Evolutionary conservation across 495 filamentous ascomycete species (phyloP), one percentile per base, ranked within the genome.

Genomic region (Oidiodendron maius): DNA sequence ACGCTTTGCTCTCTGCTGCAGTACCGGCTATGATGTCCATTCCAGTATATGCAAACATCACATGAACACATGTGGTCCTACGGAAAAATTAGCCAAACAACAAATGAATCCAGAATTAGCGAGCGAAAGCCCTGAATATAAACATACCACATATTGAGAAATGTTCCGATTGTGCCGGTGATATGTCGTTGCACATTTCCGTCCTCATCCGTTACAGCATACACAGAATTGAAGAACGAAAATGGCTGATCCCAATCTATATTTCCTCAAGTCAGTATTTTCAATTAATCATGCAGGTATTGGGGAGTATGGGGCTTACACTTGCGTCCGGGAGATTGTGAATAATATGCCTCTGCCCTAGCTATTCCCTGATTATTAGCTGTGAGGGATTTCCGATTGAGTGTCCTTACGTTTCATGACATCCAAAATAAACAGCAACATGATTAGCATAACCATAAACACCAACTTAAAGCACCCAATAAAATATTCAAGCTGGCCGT

Each of bases 401-500:
- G 40, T 59, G 48, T 9, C 24, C 32, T 16, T 63, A 60, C 26
- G 61, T 59, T 12, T 58, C 56, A 18, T 55, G 8, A 46, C 50
- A 12, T 57, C 60, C 60, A 9, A 18, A 11, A 46, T 58, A 18
- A 60, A 50, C 57, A 60, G 60, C 40, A 71, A 52, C 3, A 69
- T 21, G 22, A 72, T 72, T 4, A 72, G 53, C 25, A 61, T 51
- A 8, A 49, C 54, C 30, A 72, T 69, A 46, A 71, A 70, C 8
- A 61, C 50, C 16, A 72, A 59, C 55, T 72, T 72, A 40, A 69
- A 40, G 21, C 56, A 58, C 0, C 68, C 69, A 45, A 74, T 69
- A 5, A 69, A 42, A 40, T 76, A 76, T 52, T 75, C 71, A 4
- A 75, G 57, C 44, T 72, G 65, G 12, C 71, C 71, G 53, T 69